A percentile compares a stretch with the other conserved stretches of the same genome.
phyloP scores from a whole-genome alignment of 768 basidiomycete species.

The Phanerochaete carnosa region DNA sequence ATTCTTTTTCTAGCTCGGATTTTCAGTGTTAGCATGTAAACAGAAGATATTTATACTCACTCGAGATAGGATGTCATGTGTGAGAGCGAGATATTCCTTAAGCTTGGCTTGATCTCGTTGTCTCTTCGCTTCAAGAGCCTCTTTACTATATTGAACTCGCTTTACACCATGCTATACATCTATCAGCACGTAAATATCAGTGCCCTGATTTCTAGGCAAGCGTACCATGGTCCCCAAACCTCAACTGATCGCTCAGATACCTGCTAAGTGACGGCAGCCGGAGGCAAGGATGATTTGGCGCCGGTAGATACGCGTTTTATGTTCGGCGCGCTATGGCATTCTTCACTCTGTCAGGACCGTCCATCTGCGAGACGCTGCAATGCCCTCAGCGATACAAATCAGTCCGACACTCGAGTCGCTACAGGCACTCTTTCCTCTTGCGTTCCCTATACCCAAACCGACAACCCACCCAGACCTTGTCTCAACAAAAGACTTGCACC shows the following conservation, averaged over 20 bases:
- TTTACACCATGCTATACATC: conserved; percentile 64
- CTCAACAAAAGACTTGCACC: conserved; percentile 68
- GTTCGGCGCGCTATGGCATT: background rate
- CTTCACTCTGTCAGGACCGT: background rate
- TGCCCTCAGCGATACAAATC: conserved; percentile 53
- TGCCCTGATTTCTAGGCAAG: no score
- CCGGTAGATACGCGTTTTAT: background rate
- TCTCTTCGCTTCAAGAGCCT: conserved; percentile 63
- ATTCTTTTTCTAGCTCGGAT: conserved; percentile 54
- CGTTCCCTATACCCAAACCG: conserved; percentile 81
- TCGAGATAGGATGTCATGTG: conserved; percentile 58
- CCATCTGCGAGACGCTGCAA: conserved; percentile 26
- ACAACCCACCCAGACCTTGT: conserved; percentile 75
- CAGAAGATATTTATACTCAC: conserved; percentile 32
- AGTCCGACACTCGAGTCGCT: conserved; percentile 51
- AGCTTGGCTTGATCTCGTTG: conserved; percentile 75
- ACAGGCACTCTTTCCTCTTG: conserved; percentile 71
- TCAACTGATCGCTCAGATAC: background rate
- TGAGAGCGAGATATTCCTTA: conserved; percentile 66
- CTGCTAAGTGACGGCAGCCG: background rate
- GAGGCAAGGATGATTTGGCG: background rate
- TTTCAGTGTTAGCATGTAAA: conserved; percentile 1
- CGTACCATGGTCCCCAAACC: background rate
- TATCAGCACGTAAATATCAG: background rate
- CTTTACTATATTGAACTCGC: conserved; percentile 53